Evolutionary conservation across 129 eudicot species (phyloP).

Genomic region (Chrysanthemum seticuspe): DNA sequence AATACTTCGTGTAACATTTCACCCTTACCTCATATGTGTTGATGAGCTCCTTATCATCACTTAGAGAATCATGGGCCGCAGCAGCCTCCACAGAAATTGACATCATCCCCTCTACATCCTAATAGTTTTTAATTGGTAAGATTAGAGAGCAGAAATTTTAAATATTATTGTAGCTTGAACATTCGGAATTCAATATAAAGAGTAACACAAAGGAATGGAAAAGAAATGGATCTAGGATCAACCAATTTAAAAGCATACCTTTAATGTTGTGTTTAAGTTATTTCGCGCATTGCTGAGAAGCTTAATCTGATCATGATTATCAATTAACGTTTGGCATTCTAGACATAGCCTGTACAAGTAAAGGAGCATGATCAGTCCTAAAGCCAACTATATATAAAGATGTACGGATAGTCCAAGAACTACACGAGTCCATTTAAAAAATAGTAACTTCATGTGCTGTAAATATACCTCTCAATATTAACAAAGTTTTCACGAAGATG

Average conservation of each 20-base stretch:
- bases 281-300: conserved; percentile 93
- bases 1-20: conserved; percentile 1
- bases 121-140: background rate
- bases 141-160: background rate
- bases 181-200: background rate
- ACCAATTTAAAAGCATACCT: conserved; percentile 43
- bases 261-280: conserved; percentile 88
- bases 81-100: conserved; percentile 96
- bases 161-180: background rate
- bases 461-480: conserved; percentile 73
- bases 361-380: conserved; percentile 29
- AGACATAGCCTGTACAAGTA: conserved; percentile 68
- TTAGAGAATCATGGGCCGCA: conserved; percentile 85
- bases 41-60: conserved; percentile 89
- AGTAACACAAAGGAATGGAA: background rate
- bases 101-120: conserved; percentile 99
- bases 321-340: conserved; percentile 95
- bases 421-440: conserved; percentile 1
- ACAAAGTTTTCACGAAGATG: conserved; percentile 84
- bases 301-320: conserved; percentile 97
- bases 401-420: background rate
- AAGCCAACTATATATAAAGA: background rate
- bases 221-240: conserved; percentile 19
- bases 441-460: conserved; percentile 6
- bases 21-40: conserved; percentile 84